Base-by-base conservation (phyloP, 2,329 filamentous ascomycete genomes). In the Pyricularia pennisetigena region DNA sequence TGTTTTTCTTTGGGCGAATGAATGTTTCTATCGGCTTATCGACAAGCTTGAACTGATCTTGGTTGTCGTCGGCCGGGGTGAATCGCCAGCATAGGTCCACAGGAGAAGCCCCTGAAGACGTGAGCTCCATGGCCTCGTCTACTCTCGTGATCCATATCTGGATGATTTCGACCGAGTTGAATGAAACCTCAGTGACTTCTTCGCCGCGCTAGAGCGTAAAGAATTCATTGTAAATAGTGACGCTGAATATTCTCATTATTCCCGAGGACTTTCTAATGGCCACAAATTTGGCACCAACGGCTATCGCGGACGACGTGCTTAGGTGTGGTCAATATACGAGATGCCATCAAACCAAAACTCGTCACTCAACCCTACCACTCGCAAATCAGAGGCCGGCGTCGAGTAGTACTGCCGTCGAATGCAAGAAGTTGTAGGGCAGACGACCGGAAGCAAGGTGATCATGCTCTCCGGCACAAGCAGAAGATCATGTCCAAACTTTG, bases 201-300 rank as follows among this genome's bases (percentile, higher is more conserved):
- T 67, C 66, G 9, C 59, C 66, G 57, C 63, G 66, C 20, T 67
- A 57, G 10, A 67, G 30, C 7, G 66, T 30, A 28, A 62, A 61
- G 4, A 67, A 28, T 4, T 63, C 66, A 7, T 1, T 41, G 57
- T 32, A 67, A 0, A 12, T 67, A 3, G 66, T 29, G 23, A 29
- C 32, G 20, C 35, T 35, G 57, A 67, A 67, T 23, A 67, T 35
- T 16, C 66, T 49, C 10, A 67, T 29, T 12, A 29, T 30, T 2
- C 66, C 66, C 32, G 66, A 63, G 54, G 28, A n/a, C 24, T 67
- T 67, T 5, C 66, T 57, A 28, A 67, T 67, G 20, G 66, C 66
- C 28, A 67, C 28, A 20, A 23, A 62, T 20, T 62, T 66, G n/a
- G 23, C 23, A 3, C 64, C 64, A 20, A 49, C 64, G n/a, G 64